These are phyloP conservation scores for Zychaea mexicana DNA, from an alignment of 371 early-diverging fungal genomes.

Conservation along the genomic window DNA sequence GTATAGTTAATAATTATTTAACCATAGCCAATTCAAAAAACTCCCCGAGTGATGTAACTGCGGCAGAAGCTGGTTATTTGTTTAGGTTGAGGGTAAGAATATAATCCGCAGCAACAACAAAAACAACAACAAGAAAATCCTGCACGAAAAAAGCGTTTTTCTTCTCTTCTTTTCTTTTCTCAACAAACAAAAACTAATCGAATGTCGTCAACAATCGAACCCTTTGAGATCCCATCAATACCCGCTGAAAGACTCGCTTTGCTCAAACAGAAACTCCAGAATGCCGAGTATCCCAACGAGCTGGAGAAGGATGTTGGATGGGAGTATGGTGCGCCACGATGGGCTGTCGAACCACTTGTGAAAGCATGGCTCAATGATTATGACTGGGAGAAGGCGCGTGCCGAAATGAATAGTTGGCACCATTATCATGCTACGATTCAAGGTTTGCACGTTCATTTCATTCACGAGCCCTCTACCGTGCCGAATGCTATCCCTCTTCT, in stretches of 20 bases:
- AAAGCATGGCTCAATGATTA: slow-evolving; percentile 47
- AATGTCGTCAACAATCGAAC: slow-evolving; percentile 12
- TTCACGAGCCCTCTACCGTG: slow-evolving; percentile 52
- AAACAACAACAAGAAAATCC: too few species aligned
- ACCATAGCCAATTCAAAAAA: too few species aligned
- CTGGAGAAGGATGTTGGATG: slow-evolving; percentile 53
- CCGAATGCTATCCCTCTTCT: slow-evolving; percentile 63
- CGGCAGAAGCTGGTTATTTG: too few species aligned
- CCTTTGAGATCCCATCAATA: slow-evolving; percentile 30
- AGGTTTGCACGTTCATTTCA: slow-evolving; percentile 57
- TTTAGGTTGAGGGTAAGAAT: too few species aligned
- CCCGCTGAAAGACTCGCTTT: slow-evolving; percentile 14
- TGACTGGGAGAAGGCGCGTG: slow-evolving; percentile 45
- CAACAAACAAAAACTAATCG: not conserved
- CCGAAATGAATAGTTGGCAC: slow-evolving; percentile 45
- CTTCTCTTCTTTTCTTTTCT: not conserved
- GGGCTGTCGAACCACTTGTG: slow-evolving; percentile 46
- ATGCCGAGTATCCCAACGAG: slow-evolving; percentile 34
- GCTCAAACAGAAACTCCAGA: slow-evolving; percentile 13
- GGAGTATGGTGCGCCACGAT: slow-evolving; percentile 50
- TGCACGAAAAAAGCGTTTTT: not conserved
- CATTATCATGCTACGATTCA: slow-evolving; percentile 56
- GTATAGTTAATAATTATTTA: too few species aligned
- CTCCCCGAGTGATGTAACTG: too few species aligned
- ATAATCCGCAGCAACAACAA: too few species aligned